Evolutionary conservation across 2,329 filamentous ascomycete species (phyloP), one percentile per base, ranked within the genome.

Genomic region (Penicillium occitanis): DNA sequence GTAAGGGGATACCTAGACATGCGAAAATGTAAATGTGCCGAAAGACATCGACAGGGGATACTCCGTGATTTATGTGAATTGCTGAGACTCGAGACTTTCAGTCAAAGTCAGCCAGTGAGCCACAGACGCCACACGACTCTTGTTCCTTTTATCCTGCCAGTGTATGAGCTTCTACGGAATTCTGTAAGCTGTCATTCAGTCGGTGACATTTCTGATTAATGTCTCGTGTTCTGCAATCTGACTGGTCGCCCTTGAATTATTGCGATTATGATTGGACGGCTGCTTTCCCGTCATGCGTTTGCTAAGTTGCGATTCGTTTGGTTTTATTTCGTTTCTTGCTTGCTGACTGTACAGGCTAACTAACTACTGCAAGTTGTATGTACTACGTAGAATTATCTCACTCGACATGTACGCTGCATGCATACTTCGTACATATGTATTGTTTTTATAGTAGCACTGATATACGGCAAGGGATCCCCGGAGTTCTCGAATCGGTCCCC

Each of bases 401-500:
- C 35, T 44, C 10, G 35, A 42, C 57, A 37, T 35, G 33, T 58
- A 58, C 22, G 2, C 55, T 42, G 28, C 55, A 14, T 59, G 33
- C 57, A 28, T 59, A 25, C 25, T 25, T 25, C 25, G 25, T 25
- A 19, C 57, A 28, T 60, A 60, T 28, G 40, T 28, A 60, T 60
- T 46, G n/a, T 57, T 35, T 33, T 55, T 57, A 22, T 66, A 46
- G 37, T 65, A 40, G 13, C n/a, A 48, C 28, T 53, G 6, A 53
- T 33, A 33, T 25, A 48, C 63, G 40, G 64, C 59, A 66, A 66
- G 61, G 62, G 65, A 63, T 64, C 65, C 22, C 57, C 65, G 65
- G 65, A 67, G 55, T 67, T 61, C 42, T 33, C 40, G 28, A 33
- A 58, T 67, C 65, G 61, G 65, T 67, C 65, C 65, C 65, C 65